phyloP scores from a whole-genome alignment of 1,284 basidiomycete genomes.

The Xanthoconium separans region DNA sequence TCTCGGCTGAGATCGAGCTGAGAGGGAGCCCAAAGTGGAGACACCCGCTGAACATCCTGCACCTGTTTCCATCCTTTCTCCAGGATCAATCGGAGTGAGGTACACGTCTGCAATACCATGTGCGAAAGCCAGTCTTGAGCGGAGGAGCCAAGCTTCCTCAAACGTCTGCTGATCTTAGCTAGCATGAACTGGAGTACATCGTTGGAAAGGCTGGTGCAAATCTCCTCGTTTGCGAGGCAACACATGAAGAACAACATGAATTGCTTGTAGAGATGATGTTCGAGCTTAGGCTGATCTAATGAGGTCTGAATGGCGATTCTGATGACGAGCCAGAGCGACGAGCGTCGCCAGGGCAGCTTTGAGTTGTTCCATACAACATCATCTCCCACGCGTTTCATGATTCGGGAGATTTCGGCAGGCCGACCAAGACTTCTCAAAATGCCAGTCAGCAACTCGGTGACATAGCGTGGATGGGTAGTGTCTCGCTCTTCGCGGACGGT shows the following conservation, averaged over 20 bases:
- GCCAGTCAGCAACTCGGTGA: constrained; percentile 27
- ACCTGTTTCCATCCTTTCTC: not conserved
- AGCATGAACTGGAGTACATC: not conserved
- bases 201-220: not conserved
- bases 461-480: not conserved
- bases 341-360: constrained; percentile 17
- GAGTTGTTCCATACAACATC: constrained; percentile 10
- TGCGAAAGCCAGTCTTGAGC: not conserved
- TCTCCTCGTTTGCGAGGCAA: not conserved
- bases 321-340: not conserved
- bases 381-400: not conserved
- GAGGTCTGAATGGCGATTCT: not conserved
- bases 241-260: not conserved
- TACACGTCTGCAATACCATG: not conserved
- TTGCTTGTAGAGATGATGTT: not conserved
- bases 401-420: not conserved
- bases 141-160: not conserved
- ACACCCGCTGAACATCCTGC: not conserved
- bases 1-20: not conserved
- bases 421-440: constrained; percentile 21
- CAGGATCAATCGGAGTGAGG: not conserved
- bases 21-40: not conserved
- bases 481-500: not conserved
- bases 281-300: not conserved
- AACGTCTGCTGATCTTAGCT: not conserved